Conservation (phyloP, 2,329 filamentous ascomycete species). For the Xylaria sp. region DNA sequence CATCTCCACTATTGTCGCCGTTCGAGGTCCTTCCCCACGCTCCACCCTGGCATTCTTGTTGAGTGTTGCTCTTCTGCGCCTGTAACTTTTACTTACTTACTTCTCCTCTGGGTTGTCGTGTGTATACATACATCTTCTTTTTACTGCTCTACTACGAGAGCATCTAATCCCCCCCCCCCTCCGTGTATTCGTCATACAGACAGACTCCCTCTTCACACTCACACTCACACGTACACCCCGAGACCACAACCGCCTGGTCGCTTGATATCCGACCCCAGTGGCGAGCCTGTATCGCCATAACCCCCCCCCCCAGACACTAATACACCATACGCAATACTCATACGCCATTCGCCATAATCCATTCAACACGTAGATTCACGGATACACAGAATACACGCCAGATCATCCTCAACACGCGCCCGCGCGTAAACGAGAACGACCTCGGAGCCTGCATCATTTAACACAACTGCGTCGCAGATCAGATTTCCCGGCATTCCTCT, state of each 20-base stretch:
- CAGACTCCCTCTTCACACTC: neutral
- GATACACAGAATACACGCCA: conserved; percentile 4
- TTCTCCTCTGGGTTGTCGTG: conserved; percentile 7
- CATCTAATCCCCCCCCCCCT: conserved; percentile 8
- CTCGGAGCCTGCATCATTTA: conserved; percentile 1
- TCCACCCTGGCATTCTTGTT: conserved; percentile 7
- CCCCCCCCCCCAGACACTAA: conserved; percentile 15
- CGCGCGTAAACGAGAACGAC: neutral
- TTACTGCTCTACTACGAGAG: conserved; percentile 15
- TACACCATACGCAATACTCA: conserved; percentile 9
- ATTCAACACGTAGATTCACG: conserved; percentile 9
- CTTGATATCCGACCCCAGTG: conserved; percentile 24
- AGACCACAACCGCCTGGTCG: conserved; percentile 25
- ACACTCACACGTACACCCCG: conserved; percentile 7
- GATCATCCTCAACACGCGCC: conserved; percentile 5
- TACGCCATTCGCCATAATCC: conserved; percentile 1
- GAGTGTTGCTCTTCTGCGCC: conserved; percentile 3
- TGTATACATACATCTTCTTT: conserved; percentile 12
- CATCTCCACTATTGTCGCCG: conserved; percentile 16
- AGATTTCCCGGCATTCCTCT: conserved; percentile 26
- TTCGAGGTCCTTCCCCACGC: neutral
- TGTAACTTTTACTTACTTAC: conserved; percentile 5
- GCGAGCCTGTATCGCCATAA: conserved; percentile 6
- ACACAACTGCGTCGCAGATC: conserved; percentile 10
- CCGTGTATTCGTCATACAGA: conserved; percentile 10